Base-by-base conservation (phyloP, 2,329 filamentous ascomycete species). In the Phialophora expanda region DNA sequence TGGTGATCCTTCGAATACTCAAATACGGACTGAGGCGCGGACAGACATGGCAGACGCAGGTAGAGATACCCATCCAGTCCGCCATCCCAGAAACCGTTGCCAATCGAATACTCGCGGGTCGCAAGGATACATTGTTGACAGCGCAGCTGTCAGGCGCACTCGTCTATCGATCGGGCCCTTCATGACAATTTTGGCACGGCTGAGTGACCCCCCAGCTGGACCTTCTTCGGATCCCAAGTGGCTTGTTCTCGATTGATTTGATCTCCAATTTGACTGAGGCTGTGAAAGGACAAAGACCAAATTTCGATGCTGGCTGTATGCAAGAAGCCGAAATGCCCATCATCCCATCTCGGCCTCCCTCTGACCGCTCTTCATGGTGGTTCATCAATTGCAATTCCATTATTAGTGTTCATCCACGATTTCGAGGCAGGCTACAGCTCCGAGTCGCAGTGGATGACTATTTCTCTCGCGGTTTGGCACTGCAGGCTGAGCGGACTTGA, bases 361-460 rank as follows among this genome's bases (percentile, higher is more conserved):
- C 20, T 61, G 58, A 61, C 58, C 58, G 58, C 58, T 30, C 41
- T 26, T 61, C n/a, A 51, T 61, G 17, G 28, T 61, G 46, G 58
- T 38, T 53, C 30, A 34, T 61, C 46, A 34, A 32, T 22, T 30
- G 26, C 9, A 4, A 51, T 51, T 24, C 48, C 48, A 51, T 51
- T 11, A 51, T 22, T 51, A 51, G 48, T 51, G 53, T 32, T 14
- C 53, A 17, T n/a, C 53, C 9, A 34, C 22, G 8, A 32, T 55
- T 51, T 2, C 9, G 20, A n/a, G 53, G 53, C 26, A 32, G 53
- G n/a, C 26, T 28, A 55, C 26, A 55, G 53, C 53, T 17, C 28
- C 9, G 28, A 55, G 53, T 34, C 24, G 48, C 48, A 51, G 20
- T 6, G 9, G 22, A 51, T 51, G 48, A 51, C 56, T 28, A 30